Evolutionary conservation across 1,139 yeast species (phyloP), one percentile per base, ranked within the genome.

Genomic region (Debaryomycetaceae sp.): DNA sequence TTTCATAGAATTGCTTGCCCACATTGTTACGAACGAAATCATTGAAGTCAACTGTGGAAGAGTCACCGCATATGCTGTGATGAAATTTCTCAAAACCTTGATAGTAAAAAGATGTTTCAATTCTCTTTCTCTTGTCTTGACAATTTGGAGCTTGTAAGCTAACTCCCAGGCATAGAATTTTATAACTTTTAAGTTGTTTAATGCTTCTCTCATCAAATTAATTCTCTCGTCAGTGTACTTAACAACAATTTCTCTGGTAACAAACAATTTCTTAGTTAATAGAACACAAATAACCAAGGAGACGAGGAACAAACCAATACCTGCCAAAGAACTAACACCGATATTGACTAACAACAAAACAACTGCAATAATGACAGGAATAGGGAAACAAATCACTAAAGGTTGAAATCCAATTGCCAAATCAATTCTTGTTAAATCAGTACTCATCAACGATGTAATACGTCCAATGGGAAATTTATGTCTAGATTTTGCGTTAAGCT

Each of bases 141-240:
- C 57, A 36, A 72, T 62, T 41, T 61, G 58, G 37, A 56, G 44
- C 51, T 65, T 65, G 55, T 72, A 72, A 29, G 77, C 75, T 46
- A 60, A 34, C 55, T 72, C 78, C 78, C 78, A 72, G 22, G 77
- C 75, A 45, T 70, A 72, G 41, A 65, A 72, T 53, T 72, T 72
- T 48, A 72, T 70, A 33, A 71, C 58, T 46, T 71, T 72, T 46
- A 72, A 56, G 50, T 70, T 66, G 40, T 57, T 59, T 45, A 72
- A 62, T 22, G 66, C 65, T 51, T 72, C 78, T 47, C 75, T 62
- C 70, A 71, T 70, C 40, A 69, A 56, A 24, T 72, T 59, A 39
- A 72, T 69, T 52, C 77, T 59, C 47, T 65, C 60, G 50, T 72
- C 77, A 17, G 74, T 64, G 41, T 49, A 66, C 44, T 59, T 58